Conservation (phyloP, 179 eudicot genomes). For the Sideroxylon spinosum region DNA sequence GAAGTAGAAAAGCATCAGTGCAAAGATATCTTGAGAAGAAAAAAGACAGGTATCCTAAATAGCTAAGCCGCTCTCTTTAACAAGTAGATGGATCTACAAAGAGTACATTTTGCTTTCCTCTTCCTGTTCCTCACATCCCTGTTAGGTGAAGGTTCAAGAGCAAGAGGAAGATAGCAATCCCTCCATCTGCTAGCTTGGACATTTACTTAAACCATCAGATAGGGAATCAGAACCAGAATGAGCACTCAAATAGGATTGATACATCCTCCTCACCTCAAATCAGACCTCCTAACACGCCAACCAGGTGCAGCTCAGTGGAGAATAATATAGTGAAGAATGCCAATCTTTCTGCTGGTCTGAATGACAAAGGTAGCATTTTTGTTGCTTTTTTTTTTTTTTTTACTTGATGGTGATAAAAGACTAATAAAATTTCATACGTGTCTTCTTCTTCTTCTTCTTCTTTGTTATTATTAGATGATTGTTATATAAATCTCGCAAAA, state of each 20-base stretch:
- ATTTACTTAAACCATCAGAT: constrained; percentile 55
- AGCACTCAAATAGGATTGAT: constrained; percentile 38
- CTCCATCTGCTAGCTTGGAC: constrained; percentile 58
- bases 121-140: constrained; percentile 34
- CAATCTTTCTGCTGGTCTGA: constrained; percentile 41
- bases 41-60: constrained; percentile 70
- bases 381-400: background rate
- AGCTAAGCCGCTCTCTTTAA: constrained; percentile 16
- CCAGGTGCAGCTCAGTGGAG: constrained; percentile 37
- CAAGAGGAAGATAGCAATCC: constrained; percentile 56
- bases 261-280: constrained; percentile 46
- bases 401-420: background rate
- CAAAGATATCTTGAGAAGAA: constrained; percentile 83
- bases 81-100: constrained; percentile 10
- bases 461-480: background rate
- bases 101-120: constrained; percentile 14
- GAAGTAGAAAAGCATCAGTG: constrained; percentile 73
- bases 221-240: constrained; percentile 36
- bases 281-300: constrained; percentile 43
- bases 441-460: background rate
- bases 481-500: background rate
- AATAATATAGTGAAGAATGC: constrained; percentile 31
- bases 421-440: background rate
- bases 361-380: constrained; percentile 41
- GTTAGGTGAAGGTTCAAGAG: constrained; percentile 86